Evolutionary conservation across 2,329 filamentous ascomycete species (phyloP).

Genomic region (Aspergillus hiratsukae): DNA sequence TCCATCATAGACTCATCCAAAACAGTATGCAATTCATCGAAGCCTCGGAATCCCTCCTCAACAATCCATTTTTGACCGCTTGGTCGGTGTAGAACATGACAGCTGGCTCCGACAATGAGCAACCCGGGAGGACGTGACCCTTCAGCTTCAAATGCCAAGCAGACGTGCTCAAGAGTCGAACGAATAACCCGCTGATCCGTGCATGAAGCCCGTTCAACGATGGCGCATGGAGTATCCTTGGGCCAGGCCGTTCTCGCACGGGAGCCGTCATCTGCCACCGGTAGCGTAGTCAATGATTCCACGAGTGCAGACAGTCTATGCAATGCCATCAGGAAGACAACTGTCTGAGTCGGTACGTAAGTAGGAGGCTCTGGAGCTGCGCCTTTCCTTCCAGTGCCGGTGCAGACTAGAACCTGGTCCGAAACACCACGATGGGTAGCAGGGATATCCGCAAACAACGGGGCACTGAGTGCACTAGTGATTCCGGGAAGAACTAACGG

Average conservation of each 20-base stretch:
- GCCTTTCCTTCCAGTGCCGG: conserved; percentile 89
- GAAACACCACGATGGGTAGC: conserved; percentile 83
- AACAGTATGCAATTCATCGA: conserved; percentile 52
- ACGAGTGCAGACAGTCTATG: conserved; percentile 76
- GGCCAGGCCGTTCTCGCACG: conserved; percentile 56
- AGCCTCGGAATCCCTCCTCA: conserved; percentile 76
- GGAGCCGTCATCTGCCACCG: conserved; percentile 23
- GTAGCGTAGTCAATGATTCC: conserved; percentile 55
- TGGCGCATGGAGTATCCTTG: conserved; percentile 74
- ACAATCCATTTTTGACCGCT: conserved; percentile 69
- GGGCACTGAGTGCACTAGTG: conserved; percentile 80
- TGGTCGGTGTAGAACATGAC: conserved; percentile 66
- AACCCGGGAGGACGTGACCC: conserved; percentile 86
- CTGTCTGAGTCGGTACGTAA: conserved; percentile 71
- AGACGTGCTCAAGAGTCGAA: conserved; percentile 75
- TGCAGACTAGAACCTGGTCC: conserved; percentile 94
- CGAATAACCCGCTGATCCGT: conserved; percentile 90
- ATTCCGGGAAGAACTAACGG: conserved; percentile 80
- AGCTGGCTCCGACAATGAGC: conserved; percentile 78
- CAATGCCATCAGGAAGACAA: conserved; percentile 92
- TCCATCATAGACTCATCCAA: conserved; percentile 14
- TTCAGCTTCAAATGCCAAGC: conserved; percentile 77
- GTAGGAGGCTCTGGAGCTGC: conserved; percentile 75
- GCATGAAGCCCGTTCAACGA: conserved; percentile 89
- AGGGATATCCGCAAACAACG: conserved; percentile 83